These are phyloP conservation scores for Cicer judaicum DNA, from an alignment of 306 rosid species.

Conservation along the genomic window DNA sequence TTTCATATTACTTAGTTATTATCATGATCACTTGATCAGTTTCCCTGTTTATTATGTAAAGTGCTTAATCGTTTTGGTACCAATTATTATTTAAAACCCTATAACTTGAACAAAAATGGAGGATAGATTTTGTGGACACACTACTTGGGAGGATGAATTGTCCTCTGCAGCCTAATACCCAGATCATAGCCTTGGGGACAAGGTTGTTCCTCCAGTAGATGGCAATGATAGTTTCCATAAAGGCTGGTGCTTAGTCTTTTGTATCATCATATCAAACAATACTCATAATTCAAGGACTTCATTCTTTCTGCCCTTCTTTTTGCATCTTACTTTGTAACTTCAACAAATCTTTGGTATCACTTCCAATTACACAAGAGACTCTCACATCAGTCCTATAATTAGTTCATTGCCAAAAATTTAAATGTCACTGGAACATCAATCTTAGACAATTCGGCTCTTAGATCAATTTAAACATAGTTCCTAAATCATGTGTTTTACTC, in stretches of 20 bases:
- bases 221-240: no score
- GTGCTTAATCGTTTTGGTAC: no score
- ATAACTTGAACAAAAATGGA: no score
- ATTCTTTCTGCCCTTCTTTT: neutral
- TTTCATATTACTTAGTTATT: no score
- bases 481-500: conserved; percentile 22
- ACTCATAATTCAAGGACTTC: neutral
- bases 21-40: no score
- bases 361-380: conserved; percentile 7
- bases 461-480: conserved; percentile 30
- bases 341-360: conserved; percentile 11
- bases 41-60: no score
- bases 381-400: conserved; percentile 13
- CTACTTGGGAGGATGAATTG: no score
- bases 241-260: neutral
- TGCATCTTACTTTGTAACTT: neutral
- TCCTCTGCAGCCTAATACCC: no score
- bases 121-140: no score
- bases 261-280: neutral
- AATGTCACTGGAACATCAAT: conserved; percentile 3
- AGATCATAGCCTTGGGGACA: no score
- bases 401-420: conserved; percentile 24
- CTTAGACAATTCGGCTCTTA: conserved; percentile 16
- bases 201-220: no score
- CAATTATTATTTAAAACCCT: no score